Evolutionary conservation across 2,329 filamentous ascomycete species (phyloP).

Genomic region (Ascochyta clinopodiicola): DNA sequence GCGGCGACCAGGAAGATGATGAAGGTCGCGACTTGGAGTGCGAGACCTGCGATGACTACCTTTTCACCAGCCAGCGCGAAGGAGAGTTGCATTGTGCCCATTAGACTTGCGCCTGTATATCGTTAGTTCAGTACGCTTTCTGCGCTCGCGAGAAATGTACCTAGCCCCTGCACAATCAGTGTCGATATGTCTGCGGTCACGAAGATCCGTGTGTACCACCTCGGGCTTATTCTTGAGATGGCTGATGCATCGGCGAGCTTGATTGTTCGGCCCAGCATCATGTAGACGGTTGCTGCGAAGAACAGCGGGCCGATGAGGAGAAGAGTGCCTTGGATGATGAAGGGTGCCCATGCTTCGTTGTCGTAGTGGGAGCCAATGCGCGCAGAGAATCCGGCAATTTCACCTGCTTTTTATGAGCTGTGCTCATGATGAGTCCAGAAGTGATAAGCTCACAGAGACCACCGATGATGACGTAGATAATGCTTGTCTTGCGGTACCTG

Average conservation of each 20-base stretch:
- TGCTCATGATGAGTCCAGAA: too few relatives aligned
- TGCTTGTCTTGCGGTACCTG: constrained; percentile 1
- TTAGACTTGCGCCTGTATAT: constrained; percentile 37
- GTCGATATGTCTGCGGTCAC: constrained; percentile 39
- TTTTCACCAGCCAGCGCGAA: constrained; percentile 43
- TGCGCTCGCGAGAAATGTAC: constrained; percentile 17
- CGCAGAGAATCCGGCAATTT: constrained; percentile 51
- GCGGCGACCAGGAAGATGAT: constrained; percentile 39
- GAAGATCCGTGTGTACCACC: constrained; percentile 41
- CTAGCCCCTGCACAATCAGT: constrained; percentile 39
- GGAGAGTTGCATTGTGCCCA: constrained; percentile 43
- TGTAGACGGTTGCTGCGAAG: constrained; percentile 57
- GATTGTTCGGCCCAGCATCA: constrained; percentile 53
- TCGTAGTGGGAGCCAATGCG: constrained; percentile 48
- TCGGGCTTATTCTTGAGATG: constrained; percentile 34
- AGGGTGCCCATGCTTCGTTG: constrained; percentile 47
- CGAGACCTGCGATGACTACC: constrained; percentile 43
- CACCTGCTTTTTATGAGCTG: constrained; percentile 32
- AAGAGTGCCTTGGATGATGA: constrained; percentile 52
- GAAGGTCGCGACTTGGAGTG: constrained; percentile 44
- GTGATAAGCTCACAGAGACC: constrained; percentile 29
- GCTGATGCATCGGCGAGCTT: constrained; percentile 33
- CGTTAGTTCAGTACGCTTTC: background rate
- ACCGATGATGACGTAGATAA: constrained; percentile 38
- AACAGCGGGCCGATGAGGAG: constrained; percentile 55